phyloP scores from a whole-genome alignment of 371 early-diverging fungal genomes.

The Parasitella parasitica region DNA sequence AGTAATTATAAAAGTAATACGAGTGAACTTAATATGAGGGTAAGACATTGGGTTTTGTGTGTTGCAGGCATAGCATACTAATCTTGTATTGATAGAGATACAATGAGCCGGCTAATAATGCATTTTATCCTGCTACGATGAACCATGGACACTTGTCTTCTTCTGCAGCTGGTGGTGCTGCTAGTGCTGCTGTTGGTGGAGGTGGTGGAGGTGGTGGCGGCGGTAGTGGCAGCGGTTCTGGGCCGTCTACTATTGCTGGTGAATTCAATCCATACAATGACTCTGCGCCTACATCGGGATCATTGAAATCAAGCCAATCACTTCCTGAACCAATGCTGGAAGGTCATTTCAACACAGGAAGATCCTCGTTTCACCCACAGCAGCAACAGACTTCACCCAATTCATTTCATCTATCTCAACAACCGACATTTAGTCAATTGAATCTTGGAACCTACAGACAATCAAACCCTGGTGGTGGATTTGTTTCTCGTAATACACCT shows the following conservation, averaged over 20 bases:
- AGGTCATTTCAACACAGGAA: slow-evolving; percentile 2
- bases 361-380: background rate
- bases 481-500: slow-evolving; percentile 9
- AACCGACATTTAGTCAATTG: slow-evolving; percentile 2
- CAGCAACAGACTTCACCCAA: slow-evolving; percentile 4
- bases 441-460: slow-evolving; percentile 10
- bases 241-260: background rate
- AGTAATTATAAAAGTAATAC: background rate
- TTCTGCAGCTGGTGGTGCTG: background rate
- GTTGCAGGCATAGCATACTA: no score
- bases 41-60: background rate
- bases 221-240: background rate
- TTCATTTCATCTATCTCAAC: background rate
- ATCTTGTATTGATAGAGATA: slow-evolving; percentile 1
- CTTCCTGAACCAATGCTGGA: slow-evolving; percentile 21
- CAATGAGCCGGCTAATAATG: background rate
- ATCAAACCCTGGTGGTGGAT: slow-evolving; percentile 8
- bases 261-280: slow-evolving; percentile 23
- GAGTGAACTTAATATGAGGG: background rate
- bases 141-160: background rate
- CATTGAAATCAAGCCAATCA: slow-evolving; percentile 16
- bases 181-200: background rate
- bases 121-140: slow-evolving; percentile 11
- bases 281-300: background rate
- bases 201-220: no score